These are phyloP conservation scores for Yamadazyma paraphyllophila DNA, from an alignment of 805 yeast species.

Conservation along the genomic window DNA sequence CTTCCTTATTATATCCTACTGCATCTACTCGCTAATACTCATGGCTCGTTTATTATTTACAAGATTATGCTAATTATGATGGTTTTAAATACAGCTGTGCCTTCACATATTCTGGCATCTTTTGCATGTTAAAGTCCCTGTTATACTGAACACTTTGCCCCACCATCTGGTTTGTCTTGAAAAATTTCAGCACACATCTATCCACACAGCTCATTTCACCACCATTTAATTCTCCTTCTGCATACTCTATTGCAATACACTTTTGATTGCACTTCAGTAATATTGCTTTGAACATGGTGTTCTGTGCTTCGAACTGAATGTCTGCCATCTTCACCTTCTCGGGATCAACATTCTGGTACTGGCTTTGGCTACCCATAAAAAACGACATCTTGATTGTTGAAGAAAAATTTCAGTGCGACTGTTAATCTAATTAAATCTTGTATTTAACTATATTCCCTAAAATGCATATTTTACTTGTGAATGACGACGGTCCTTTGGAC, in stretches of 20 bases:
- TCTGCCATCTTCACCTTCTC: constrained; percentile 62
- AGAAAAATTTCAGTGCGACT: constrained; percentile 3
- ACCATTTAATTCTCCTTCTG: constrained; percentile 78
- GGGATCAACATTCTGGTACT: constrained; percentile 48
- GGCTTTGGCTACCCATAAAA: constrained; percentile 50
- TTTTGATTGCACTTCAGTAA: constrained; percentile 64
- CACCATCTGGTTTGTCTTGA: constrained; percentile 62
- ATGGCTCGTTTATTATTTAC: background rate
- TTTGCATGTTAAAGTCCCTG: constrained; percentile 14
- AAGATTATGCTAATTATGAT: background rate
- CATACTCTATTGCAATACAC: constrained; percentile 83
- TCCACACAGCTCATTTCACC: constrained; percentile 84
- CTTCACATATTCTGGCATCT: constrained; percentile 43
- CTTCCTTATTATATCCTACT: no score
- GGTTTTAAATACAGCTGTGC: constrained; percentile 8
- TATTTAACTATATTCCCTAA: background rate
- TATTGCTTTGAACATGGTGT: constrained; percentile 54
- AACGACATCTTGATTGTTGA: constrained; percentile 50
- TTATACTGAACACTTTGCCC: constrained; percentile 51
- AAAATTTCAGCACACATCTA: constrained; percentile 82
- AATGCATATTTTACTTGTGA: constrained; percentile 66
- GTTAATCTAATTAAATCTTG: background rate
- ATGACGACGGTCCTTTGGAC: constrained; percentile 95
- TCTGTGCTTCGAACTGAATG: constrained; percentile 66
- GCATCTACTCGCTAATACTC: background rate